Evolutionary conservation across 2,329 filamentous ascomycete species (phyloP).

Genomic region (Rugonectria rugulosa): DNA sequence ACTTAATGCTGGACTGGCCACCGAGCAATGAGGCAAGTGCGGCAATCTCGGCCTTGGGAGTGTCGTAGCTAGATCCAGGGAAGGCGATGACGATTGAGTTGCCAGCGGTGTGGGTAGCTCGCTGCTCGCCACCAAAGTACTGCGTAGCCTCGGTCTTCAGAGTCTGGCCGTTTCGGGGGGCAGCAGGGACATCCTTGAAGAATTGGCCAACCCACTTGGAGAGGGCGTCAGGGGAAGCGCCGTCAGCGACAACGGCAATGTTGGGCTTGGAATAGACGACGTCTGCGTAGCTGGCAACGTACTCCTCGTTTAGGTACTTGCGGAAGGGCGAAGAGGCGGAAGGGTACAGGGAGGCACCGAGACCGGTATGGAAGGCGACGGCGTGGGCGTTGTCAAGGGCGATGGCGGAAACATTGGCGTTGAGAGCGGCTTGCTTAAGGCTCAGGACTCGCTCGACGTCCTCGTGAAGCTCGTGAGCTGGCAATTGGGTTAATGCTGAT

Average conservation of each 20-base stretch:
- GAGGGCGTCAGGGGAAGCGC: conserved; percentile 77
- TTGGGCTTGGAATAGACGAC: conserved; percentile 88
- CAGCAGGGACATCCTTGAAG: conserved; percentile 75
- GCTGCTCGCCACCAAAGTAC: conserved; percentile 96
- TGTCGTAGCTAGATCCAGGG: conserved; percentile 82
- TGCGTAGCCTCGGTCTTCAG: conserved; percentile 73
- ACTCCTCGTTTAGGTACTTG: conserved; percentile 81
- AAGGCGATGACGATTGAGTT: conserved; percentile 92
- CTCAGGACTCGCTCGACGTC: conserved; percentile 81
- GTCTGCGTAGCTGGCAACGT: conserved; percentile 77
- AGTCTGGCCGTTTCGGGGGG: conserved; percentile 57
- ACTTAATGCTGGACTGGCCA: conserved; percentile 92
- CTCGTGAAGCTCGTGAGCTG: conserved; percentile 91
- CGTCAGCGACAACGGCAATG: conserved; percentile 90
- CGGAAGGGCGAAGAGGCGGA: conserved; percentile 74
- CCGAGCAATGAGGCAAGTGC: conserved; percentile 91
- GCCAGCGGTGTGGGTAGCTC: conserved; percentile 76
- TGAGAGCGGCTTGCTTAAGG: conserved; percentile 77
- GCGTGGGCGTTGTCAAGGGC: conserved; percentile 87
- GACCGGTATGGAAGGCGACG: conserved; percentile 91
- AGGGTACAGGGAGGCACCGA: conserved; percentile 81
- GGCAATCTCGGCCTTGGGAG: conserved; percentile 88
- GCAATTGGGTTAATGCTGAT: conserved; percentile 22
- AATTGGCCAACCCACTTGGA: conserved; percentile 93
- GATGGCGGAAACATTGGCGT: conserved; percentile 67